These are phyloP conservation scores for Colletotrichum trifolii DNA, from an alignment of 2,329 filamentous ascomycete species.

Conservation along the genomic window DNA sequence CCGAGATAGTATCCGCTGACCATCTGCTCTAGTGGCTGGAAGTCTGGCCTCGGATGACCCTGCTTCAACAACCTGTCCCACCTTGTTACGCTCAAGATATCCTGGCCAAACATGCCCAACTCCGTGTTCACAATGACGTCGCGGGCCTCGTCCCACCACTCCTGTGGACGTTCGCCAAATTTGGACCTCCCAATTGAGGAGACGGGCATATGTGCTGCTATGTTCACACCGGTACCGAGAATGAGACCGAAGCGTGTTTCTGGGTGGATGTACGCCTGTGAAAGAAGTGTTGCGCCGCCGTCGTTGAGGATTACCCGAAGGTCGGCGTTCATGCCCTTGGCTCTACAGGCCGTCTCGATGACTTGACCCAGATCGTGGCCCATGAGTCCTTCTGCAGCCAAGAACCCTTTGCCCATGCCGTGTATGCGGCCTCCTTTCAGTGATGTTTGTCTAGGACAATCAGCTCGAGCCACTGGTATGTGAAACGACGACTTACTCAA, in stretches of 20 bases:
- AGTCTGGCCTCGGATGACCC: slow-evolving; percentile 65
- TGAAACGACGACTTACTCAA: slow-evolving; percentile 63
- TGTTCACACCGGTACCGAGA: slow-evolving; percentile 75
- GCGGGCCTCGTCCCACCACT: slow-evolving; percentile 68
- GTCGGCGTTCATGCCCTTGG: slow-evolving; percentile 63
- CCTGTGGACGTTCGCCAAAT: slow-evolving; percentile 64
- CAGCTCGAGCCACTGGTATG: background rate
- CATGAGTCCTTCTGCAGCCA: slow-evolving; percentile 66
- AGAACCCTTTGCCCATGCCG: slow-evolving; percentile 75
- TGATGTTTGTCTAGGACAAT: slow-evolving; percentile 67
- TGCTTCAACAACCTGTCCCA: slow-evolving; percentile 69
- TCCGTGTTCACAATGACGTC: slow-evolving; percentile 77
- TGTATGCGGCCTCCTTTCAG: slow-evolving; percentile 68
- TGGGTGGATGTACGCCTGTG: slow-evolving; percentile 68
- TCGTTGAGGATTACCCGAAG: slow-evolving; percentile 75
- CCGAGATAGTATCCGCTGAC: slow-evolving; percentile 75
- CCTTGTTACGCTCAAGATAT: slow-evolving; percentile 67
- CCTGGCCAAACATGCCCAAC: slow-evolving; percentile 73
- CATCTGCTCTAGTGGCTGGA: slow-evolving; percentile 71
- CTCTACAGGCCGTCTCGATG: slow-evolving; percentile 64
- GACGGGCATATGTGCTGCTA: slow-evolving; percentile 72
- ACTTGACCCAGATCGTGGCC: slow-evolving; percentile 71
- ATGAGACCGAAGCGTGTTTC: slow-evolving; percentile 73
- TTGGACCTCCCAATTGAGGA: slow-evolving; percentile 64
- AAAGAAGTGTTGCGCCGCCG: slow-evolving; percentile 73